These are phyloP conservation scores for Chlamydomonas schloesseri DNA, from an alignment of 139 green algal genomes.

Conservation along the genomic window DNA sequence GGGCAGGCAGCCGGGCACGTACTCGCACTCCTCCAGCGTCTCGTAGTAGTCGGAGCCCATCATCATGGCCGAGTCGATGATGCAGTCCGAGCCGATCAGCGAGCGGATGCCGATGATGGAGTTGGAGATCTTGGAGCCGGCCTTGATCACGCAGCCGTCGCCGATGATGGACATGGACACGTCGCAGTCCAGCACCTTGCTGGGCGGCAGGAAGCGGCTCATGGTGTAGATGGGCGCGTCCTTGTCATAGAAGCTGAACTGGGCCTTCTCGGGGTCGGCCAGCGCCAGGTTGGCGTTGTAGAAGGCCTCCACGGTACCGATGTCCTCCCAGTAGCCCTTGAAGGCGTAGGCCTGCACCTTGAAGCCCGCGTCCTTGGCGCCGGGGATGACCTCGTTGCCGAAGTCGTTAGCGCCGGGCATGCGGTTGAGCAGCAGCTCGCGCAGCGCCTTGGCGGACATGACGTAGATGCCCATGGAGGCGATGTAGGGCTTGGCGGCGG, in stretches of 20 bases:
- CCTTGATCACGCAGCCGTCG: slow-evolving; percentile 80
- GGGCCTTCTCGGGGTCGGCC: slow-evolving; percentile 81
- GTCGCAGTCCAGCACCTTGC: slow-evolving; percentile 70
- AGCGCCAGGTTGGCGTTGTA: slow-evolving; percentile 97
- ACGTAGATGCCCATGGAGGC: slow-evolving; percentile 99
- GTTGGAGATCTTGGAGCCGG: slow-evolving; percentile 56
- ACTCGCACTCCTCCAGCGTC: slow-evolving; percentile 84
- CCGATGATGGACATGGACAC: slow-evolving; percentile 85
- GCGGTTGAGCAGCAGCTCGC: slow-evolving; percentile 77
- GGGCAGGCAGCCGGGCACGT: slow-evolving; percentile 83
- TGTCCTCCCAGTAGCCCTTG: slow-evolving; percentile 96
- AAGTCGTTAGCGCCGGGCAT: slow-evolving; percentile 91
- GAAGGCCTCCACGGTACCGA: slow-evolving; percentile 97
- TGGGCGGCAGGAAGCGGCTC: slow-evolving; percentile 74
- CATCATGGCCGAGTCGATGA: slow-evolving; percentile 88
- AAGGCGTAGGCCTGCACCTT: slow-evolving; percentile 83
- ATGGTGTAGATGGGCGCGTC: slow-evolving; percentile 80
- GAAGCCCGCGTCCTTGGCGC: slow-evolving; percentile 77
- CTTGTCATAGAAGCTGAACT: slow-evolving; percentile 87
- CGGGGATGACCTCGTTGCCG: slow-evolving; percentile 88
- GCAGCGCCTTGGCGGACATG: slow-evolving; percentile 78
- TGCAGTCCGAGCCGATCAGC: slow-evolving; percentile 65
- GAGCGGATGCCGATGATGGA: slow-evolving; percentile 72
- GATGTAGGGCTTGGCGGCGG: slow-evolving; percentile 95
- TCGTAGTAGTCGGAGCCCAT: slow-evolving; percentile 99